A percentile compares a stretch with the other conserved stretches of the same genome.
These are phyloP conservation scores for Trifolium repens DNA, from an alignment of 306 rosid species.

Conservation along the genomic window DNA sequence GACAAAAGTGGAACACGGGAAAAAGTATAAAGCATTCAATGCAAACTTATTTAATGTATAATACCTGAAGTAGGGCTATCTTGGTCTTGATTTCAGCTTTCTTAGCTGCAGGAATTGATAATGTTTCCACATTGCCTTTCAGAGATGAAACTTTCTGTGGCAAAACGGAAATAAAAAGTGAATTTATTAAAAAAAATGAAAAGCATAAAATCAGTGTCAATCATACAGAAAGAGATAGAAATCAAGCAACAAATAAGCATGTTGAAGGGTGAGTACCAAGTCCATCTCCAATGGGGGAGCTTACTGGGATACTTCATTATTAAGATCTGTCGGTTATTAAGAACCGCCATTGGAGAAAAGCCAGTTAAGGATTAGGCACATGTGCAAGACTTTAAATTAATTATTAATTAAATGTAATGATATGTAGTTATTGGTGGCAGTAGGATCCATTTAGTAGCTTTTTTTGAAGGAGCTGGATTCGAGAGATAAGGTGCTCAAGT, in stretches of 20 bases:
- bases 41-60: slow-evolving; percentile 10
- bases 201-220: slow-evolving; percentile 14
- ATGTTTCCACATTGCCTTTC: slow-evolving; percentile 75
- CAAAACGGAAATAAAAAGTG: not conserved
- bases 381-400: too few relatives aligned
- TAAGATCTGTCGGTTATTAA: not conserved
- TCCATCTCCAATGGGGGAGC: not conserved
- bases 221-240: not conserved
- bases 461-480: too few relatives aligned
- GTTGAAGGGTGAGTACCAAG: slow-evolving; percentile 4
- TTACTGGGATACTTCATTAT: not conserved
- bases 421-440: too few relatives aligned
- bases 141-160: slow-evolving; percentile 78
- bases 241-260: slow-evolving; percentile 12
- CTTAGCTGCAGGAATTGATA: slow-evolving; percentile 86
- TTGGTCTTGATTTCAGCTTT: slow-evolving; percentile 81
- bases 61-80: slow-evolving; percentile 78
- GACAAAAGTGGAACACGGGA: slow-evolving; percentile 1
- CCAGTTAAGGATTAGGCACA: too few relatives aligned
- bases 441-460: too few relatives aligned
- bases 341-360: not conserved
- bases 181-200: slow-evolving; percentile 16
- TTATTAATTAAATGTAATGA: too few relatives aligned
- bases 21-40: slow-evolving; percentile 24
- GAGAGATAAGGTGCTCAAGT: too few relatives aligned